Base-by-base conservation (phyloP, 108 stramenopile genomes). In the Epipyxis sp. region DNA sequence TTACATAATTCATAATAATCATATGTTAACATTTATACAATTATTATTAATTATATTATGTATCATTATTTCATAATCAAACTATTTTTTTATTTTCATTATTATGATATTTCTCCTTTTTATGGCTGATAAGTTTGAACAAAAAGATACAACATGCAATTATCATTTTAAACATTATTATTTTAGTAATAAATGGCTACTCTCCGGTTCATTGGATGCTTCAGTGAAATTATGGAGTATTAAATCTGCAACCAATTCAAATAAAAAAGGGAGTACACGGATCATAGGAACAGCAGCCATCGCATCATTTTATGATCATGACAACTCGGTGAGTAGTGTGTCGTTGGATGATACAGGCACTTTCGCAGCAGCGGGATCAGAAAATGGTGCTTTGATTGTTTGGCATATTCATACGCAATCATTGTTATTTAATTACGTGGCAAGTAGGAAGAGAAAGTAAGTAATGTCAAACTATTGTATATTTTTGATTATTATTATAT, bases 221-320 rank as follows among this genome's bases (percentile, higher is more conserved):
- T 50, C 84, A 0, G 80, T 85, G 20, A 87, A 85, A 81, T 69
- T 85, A 13, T 74, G 83, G 77, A 41, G 16, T 27, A 30, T 76
- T 6, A 50, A 50, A 20, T 43, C 40, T 10, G 44, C 6, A 34
- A 30, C 41, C 10, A 54, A 40, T 45, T 50, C 50, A 79, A 77
- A 44, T 81, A 41, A 69, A 68, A 80, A 37, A 76, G 25, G 40
- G 77, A n/a, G 1, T 67, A 1, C 29, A 65, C 25, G 35, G 34
- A 1, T 78, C 72, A 27, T 30, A 59, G 59, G 40, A 59, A 0
- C 69, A 77, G 0, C 10, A 42, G 13, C 80, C 83, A 10, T 37
- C 82, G 25, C 50, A 42, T 82, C 81, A 42, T 43, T 87, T 6
- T 86, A 83, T 46, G 86, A 87, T 59, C 85, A 83, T 79, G 83